phyloP scores from a whole-genome alignment of 2,329 filamentous ascomycete genomes.

The Fusarium continuum region DNA sequence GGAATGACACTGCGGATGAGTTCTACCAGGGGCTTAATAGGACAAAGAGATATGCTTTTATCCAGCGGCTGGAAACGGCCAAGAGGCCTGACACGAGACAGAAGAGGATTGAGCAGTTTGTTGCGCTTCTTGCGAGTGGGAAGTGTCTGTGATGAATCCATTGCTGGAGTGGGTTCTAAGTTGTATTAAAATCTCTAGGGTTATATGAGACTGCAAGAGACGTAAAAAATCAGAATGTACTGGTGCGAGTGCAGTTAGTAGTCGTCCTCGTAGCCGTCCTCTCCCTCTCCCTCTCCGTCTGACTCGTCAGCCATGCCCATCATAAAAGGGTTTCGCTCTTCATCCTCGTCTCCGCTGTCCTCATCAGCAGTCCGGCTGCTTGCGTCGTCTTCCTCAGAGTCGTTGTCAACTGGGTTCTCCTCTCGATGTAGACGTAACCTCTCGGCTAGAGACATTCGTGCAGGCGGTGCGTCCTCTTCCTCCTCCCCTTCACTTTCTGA shows the following conservation, averaged over 20 bases:
- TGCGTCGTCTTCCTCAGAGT: slow-evolving; percentile 12
- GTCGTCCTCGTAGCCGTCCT: slow-evolving; percentile 31
- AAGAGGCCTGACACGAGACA: slow-evolving; percentile 49
- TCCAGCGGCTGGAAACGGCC: slow-evolving; percentile 57
- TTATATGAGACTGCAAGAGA: too few species aligned
- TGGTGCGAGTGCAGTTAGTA: slow-evolving; percentile 10
- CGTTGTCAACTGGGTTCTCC: slow-evolving; percentile 27
- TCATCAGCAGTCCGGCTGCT: slow-evolving; percentile 32
- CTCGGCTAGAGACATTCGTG: slow-evolving; percentile 28
- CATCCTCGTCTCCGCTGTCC: slow-evolving; percentile 33
- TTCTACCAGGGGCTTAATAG: slow-evolving; percentile 57
- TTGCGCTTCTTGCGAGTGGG: slow-evolving; percentile 49
- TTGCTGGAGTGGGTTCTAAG: slow-evolving; percentile 24
- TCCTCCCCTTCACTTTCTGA: slow-evolving; percentile 26
- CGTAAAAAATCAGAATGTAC: background rate
- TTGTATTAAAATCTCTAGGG: slow-evolving; percentile 8
- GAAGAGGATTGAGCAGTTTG: slow-evolving; percentile 53
- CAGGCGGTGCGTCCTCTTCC: slow-evolving; percentile 17
- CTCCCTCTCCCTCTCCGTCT: slow-evolving; percentile 41
- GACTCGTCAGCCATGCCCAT: slow-evolving; percentile 49
- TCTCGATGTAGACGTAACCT: slow-evolving; percentile 30
- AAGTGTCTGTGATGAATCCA: slow-evolving; percentile 37
- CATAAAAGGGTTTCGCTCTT: slow-evolving; percentile 43
- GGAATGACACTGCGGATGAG: slow-evolving; percentile 46
- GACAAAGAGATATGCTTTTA: slow-evolving; percentile 56